phyloP scores from a whole-genome alignment of 2,329 filamentous ascomycete species.

The Stemphylium lycopersici region DNA sequence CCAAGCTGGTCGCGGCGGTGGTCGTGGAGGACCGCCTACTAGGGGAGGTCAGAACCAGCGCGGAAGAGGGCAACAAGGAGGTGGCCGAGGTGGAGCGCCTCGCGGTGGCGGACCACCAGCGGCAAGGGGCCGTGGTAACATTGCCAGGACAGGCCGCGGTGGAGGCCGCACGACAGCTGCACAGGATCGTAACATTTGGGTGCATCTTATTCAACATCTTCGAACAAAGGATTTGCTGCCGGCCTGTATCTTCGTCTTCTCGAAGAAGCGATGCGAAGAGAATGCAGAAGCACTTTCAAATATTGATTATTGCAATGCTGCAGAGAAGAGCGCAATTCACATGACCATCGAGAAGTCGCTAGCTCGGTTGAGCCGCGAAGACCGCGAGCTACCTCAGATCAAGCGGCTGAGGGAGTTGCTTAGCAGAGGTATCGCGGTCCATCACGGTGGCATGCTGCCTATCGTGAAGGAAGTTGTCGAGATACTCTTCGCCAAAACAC shows the following conservation, averaged over 20 bases:
- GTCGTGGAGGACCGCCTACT: slow-evolving; percentile 51
- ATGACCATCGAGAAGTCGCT: slow-evolving; percentile 98
- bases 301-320: slow-evolving; percentile 90
- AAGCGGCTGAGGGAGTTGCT: slow-evolving; percentile 84
- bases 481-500: slow-evolving; percentile 90
- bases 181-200: slow-evolving; percentile 96
- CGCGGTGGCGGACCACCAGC: slow-evolving; percentile 62
- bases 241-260: slow-evolving; percentile 97
- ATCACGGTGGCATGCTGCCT: slow-evolving; percentile 90
- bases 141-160: slow-evolving; percentile 83
- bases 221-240: slow-evolving; percentile 86
- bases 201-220: slow-evolving; percentile 89
- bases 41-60: slow-evolving; percentile 60
- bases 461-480: slow-evolving; percentile 99
- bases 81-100: slow-evolving; percentile 56
- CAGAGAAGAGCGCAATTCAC: slow-evolving; percentile 95
- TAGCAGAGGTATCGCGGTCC: slow-evolving; percentile 88
- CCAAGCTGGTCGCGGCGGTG: slow-evolving; percentile 58
- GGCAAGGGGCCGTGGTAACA: slow-evolving; percentile 74
- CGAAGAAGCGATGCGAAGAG: slow-evolving; percentile 95
- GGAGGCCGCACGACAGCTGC: slow-evolving; percentile 87
- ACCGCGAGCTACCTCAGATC: slow-evolving; percentile 89
- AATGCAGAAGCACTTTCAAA: slow-evolving; percentile 95
- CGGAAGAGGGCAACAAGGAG: slow-evolving; percentile 53
- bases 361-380: slow-evolving; percentile 87